Base-by-base conservation (phyloP, 2,329 filamentous ascomycete genomes). In the Xylariaceae sp. region DNA sequence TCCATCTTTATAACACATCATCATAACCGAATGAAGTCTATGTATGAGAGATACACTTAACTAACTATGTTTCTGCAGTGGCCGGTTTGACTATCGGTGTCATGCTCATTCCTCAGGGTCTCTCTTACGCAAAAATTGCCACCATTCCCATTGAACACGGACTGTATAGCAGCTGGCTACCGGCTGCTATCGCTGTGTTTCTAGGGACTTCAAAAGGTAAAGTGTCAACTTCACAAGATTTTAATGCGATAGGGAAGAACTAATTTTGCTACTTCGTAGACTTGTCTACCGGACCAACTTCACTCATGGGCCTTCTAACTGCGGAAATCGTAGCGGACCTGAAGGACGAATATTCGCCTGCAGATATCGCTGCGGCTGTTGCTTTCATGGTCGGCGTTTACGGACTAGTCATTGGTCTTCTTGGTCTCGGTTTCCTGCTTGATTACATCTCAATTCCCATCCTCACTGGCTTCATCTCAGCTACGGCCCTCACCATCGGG, bases 401-500 rank as follows among this genome's bases (percentile, higher is more conserved):
- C 64, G 77, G 81, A 14, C 77, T 88, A 19, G 76, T 79, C 14
- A 73, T 89, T 2, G 86, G 86, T 0, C 75, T 88, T 1, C 75
- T 88, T 19, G 86, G 85, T 49, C 80, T 88, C 4, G 86, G 86
- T 1, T 89, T 87, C 67, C 75, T 88, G 4, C 77, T 89, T 17
- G 85, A 89, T 58, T 88, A 87, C 64, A 83, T 89, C 62, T 87
- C 86, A 0, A 78, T 86, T 1, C 86, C 86, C 0, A 83, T 88
- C 1, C 77, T 89, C 0, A 84, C 78, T 6, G 86, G 86, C 4
- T 88, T 88, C 73, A 87, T 89, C 63, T 86, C 85, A 0, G 85
- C 86, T 1, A 85, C 86, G 1, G 86, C 85, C 21, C 82, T 89
- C 44, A 86, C 84, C 26, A 88, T 89, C 66, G 81, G 84, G 19